Conservation (phyloP, 768 basidiomycete genomes). For the Rossbeevera mucosa region DNA sequence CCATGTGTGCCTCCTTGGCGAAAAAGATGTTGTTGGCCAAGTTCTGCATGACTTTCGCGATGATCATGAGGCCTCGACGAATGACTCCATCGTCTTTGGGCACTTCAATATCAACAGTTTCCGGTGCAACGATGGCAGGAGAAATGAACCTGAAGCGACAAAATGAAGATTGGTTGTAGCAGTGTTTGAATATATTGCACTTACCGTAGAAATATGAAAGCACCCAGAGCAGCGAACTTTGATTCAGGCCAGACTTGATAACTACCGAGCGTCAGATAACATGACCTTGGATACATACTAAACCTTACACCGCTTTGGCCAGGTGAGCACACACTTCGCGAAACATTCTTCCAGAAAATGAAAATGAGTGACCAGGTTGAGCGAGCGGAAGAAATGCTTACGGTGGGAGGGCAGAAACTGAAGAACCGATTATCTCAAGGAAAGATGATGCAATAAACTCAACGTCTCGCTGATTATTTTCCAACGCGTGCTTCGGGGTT, state of each 20-base stretch:
- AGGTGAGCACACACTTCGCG: conserved; percentile 86
- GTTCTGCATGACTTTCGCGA: conserved; percentile 91
- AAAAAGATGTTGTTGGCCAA: conserved; percentile 93
- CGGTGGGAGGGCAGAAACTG: conserved; percentile 68
- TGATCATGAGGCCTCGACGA: conserved; percentile 76
- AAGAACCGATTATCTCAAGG: conserved; percentile 67
- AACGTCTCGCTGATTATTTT: conserved; percentile 66
- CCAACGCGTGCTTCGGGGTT: conserved; percentile 53
- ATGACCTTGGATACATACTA: conserved; percentile 1
- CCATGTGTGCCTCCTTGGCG: conserved; percentile 87
- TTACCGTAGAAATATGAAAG: conserved; percentile 87
- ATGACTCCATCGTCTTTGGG: conserved; percentile 58
- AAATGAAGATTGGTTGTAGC: conserved; percentile 1
- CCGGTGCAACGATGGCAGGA: conserved; percentile 84
- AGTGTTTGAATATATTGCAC: conserved; percentile 4
- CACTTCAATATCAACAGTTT: conserved; percentile 76
- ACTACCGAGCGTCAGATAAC: conserved; percentile 32
- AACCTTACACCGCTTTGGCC: conserved; percentile 65
- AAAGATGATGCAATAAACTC: conserved; percentile 72
- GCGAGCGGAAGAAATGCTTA: conserved; percentile 35
- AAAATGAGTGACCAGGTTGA: background rate
- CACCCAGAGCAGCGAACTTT: conserved; percentile 78
- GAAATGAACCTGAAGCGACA: conserved; percentile 69
- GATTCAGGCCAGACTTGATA: conserved; percentile 71
- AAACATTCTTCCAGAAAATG: conserved; percentile 55